These are phyloP conservation scores for Penstemon davidsonii DNA, from an alignment of 257 asterid species.

Conservation along the genomic window DNA sequence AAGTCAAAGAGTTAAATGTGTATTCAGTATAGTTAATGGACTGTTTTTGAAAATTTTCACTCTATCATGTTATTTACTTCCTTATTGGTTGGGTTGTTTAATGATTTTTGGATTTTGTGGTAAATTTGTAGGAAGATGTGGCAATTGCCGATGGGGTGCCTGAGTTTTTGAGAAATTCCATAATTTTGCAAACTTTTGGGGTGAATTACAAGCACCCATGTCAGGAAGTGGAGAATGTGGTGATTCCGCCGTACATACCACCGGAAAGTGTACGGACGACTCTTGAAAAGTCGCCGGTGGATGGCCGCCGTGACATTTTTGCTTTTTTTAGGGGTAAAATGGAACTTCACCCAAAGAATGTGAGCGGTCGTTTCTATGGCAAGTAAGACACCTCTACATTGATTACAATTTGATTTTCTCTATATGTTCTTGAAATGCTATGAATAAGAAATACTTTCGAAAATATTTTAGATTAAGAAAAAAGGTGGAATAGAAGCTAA, in stretches of 20 bases:
- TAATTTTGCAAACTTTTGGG: conserved; percentile 82
- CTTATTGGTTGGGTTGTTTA: too few species aligned
- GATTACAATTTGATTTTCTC: not conserved
- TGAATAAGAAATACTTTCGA: too few species aligned
- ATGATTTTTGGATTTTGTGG: not conserved
- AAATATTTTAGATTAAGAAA: too few species aligned
- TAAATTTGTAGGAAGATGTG: conserved; percentile 63
- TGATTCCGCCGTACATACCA: conserved; percentile 78
- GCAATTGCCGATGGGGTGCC: conserved; percentile 85
- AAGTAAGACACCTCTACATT: conserved; percentile 37
- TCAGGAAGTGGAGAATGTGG: conserved; percentile 74
- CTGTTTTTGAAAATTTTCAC: too few species aligned
- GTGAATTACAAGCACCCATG: conserved; percentile 79
- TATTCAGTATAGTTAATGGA: too few species aligned
- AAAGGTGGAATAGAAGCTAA: too few species aligned
- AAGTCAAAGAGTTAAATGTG: too few species aligned
- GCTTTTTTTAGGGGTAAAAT: conserved; percentile 88
- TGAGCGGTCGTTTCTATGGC: conserved; percentile 87
- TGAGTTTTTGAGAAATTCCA: conserved; percentile 55
- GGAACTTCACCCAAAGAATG: conserved; percentile 85
- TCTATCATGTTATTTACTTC: too few species aligned
- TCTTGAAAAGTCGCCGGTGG: conserved; percentile 40
- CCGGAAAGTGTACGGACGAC: conserved; percentile 65
- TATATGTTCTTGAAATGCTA: not conserved
- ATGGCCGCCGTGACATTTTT: conserved; percentile 62